A percentile compares a stretch with the other conserved stretches of the same genome.
These are phyloP conservation scores for Xylariaceae sp. DNA, from an alignment of 2,329 filamentous ascomycete genomes.

Conservation along the genomic window DNA sequence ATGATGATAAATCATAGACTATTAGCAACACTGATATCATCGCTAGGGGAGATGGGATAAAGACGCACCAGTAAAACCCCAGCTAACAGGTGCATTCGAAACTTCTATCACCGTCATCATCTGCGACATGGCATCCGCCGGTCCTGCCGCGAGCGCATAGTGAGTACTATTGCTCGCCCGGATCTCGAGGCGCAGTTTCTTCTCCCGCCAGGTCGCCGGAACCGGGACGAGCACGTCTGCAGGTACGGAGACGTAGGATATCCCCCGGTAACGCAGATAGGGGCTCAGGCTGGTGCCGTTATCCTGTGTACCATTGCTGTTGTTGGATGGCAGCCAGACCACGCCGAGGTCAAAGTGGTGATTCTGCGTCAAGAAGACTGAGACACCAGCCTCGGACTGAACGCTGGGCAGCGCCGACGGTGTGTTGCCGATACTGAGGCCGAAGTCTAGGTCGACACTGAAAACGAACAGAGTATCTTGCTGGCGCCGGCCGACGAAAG, in stretches of 20 bases:
- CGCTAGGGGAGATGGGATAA: neutral
- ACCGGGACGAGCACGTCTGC: constrained; percentile 35
- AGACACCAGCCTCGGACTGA: constrained; percentile 50
- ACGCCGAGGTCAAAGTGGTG: constrained; percentile 48
- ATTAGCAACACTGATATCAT: neutral
- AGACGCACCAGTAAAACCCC: constrained; percentile 38
- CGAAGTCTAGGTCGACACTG: constrained; percentile 43
- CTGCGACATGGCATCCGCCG: constrained; percentile 28
- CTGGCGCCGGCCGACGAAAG: constrained; percentile 52
- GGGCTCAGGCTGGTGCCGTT: constrained; percentile 26
- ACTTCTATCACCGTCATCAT: constrained; percentile 31
- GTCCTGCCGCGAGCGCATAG: constrained; percentile 38
- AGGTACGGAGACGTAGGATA: constrained; percentile 39
- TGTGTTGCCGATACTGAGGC: constrained; percentile 22
- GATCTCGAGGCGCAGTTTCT: constrained; percentile 38
- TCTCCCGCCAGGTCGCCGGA: constrained; percentile 35
- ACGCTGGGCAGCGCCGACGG: constrained; percentile 1
- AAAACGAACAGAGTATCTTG: constrained; percentile 52
- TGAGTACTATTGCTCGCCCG: constrained; percentile 43
- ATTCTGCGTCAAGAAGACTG: constrained; percentile 50
- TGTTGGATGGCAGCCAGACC: constrained; percentile 32
- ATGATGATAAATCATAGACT: constrained; percentile 9
- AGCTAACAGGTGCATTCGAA: constrained; percentile 36
- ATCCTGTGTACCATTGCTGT: constrained; percentile 19
- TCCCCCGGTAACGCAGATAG: constrained; percentile 43